A percentile compares a stretch with the other conserved stretches of the same genome.
These are phyloP conservation scores for Trametes versicolor DNA, from an alignment of 1,284 basidiomycete genomes.

Conservation along the genomic window DNA sequence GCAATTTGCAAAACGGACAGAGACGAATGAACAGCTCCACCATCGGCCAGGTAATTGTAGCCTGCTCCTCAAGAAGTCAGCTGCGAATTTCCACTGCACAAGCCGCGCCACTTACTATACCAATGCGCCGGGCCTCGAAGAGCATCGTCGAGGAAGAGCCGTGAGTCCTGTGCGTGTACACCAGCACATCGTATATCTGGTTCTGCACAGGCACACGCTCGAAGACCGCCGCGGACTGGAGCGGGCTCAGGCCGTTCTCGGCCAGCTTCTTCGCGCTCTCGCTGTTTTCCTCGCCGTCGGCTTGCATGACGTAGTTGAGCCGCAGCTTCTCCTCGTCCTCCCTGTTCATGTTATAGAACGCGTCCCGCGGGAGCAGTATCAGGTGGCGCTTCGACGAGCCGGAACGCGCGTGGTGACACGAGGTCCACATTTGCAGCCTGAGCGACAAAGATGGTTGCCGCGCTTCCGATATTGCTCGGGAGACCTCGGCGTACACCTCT, in stretches of 20 bases:
- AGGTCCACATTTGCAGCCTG: constrained; percentile 62
- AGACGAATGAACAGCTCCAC: constrained; percentile 70
- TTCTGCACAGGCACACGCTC: constrained; percentile 71
- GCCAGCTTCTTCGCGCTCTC: constrained; percentile 39
- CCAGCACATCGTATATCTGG: constrained; percentile 75
- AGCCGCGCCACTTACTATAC: constrained; percentile 59
- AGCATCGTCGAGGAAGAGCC: constrained; percentile 63
- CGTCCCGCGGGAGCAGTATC: constrained; percentile 68
- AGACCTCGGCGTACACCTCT: constrained; percentile 62
- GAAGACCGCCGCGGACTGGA: constrained; percentile 56
- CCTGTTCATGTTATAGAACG: constrained; percentile 59
- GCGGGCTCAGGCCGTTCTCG: constrained; percentile 40
- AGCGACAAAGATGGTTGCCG: constrained; percentile 51
- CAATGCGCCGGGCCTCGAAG: constrained; percentile 61
- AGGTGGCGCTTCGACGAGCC: constrained; percentile 68
- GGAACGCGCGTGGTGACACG: constrained; percentile 66
- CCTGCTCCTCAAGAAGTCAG: constrained; percentile 48
- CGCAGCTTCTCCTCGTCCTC: constrained; percentile 58
- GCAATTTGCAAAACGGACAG: constrained; percentile 67
- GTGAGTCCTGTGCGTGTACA: constrained; percentile 71
- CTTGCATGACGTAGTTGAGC: constrained; percentile 53
- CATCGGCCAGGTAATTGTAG: constrained; percentile 78
- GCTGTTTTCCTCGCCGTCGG: constrained; percentile 47
- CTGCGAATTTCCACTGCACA: constrained; percentile 11
- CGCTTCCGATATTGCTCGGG: constrained; percentile 56